Conservation (phyloP, 192 early-diverging fungal genomes). For the Coemansia sp. region DNA sequence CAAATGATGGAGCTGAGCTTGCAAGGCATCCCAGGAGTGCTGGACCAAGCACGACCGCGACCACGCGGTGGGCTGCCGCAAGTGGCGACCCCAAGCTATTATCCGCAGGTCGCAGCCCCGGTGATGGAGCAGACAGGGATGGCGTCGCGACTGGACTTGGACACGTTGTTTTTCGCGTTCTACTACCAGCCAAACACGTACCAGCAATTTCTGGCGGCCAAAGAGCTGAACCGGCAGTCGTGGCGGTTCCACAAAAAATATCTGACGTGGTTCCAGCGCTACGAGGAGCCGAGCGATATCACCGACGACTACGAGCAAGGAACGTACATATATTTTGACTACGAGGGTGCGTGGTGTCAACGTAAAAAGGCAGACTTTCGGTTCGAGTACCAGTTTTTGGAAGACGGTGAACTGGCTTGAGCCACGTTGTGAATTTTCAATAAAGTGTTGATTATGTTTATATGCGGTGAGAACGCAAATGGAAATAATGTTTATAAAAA, state of each 20-base stretch:
- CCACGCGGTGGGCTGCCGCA: slow-evolving; percentile 26
- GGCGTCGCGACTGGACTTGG: slow-evolving; percentile 90
- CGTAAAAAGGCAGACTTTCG: slow-evolving; percentile 96
- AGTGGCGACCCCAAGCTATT: slow-evolving; percentile 81
- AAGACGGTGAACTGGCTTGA: slow-evolving; percentile 63
- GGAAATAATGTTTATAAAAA: no score
- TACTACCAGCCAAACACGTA: slow-evolving; percentile 97
- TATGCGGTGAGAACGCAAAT: no score
- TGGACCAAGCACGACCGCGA: slow-evolving; percentile 81
- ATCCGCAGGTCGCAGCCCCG: slow-evolving; percentile 81
- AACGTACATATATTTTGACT: slow-evolving; percentile 99
- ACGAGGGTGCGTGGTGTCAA: slow-evolving; percentile 95
- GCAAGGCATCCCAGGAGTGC: slow-evolving; percentile 75
- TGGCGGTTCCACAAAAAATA: slow-evolving; percentile 99
- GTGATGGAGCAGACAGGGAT: slow-evolving; percentile 82
- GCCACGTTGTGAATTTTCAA: background rate
- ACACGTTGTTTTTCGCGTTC: slow-evolving; percentile 97
- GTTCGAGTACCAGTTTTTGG: slow-evolving; percentile 87
- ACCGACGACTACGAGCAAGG: slow-evolving; percentile 98
- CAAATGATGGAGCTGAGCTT: slow-evolving; percentile 86
- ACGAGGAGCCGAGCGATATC: slow-evolving; percentile 92
- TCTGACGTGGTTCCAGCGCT: slow-evolving; percentile 97
- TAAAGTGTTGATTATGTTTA: slow-evolving; percentile 7
- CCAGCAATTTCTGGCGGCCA: slow-evolving; percentile 94
- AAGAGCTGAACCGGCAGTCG: slow-evolving; percentile 93